Evolutionary conservation across 306 rosid genomes (phyloP).

Genomic region (Vigna hirtella): DNA sequence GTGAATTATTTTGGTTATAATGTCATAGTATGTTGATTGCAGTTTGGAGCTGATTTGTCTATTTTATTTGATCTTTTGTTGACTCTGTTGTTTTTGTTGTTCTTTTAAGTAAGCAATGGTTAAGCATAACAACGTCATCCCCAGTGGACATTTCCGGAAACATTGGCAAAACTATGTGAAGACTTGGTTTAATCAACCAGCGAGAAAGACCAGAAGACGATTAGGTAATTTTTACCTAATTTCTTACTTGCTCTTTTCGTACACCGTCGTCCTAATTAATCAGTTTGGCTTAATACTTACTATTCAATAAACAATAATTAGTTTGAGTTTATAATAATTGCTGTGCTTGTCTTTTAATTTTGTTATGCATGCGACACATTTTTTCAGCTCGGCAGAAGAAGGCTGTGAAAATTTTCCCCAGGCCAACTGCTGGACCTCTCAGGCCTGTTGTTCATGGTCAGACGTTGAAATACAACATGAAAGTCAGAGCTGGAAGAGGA

Average conservation of each 20-base stretch:
- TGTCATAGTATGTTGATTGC: neutral
- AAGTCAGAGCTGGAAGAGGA: conserved; percentile 65
- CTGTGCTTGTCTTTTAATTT: too few relatives aligned
- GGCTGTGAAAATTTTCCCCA: conserved; percentile 67
- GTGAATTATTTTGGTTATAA: too few relatives aligned
- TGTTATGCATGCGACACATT: neutral
- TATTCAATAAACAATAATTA: neutral
- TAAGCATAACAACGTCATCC: conserved; percentile 71
- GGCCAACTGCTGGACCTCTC: conserved; percentile 64
- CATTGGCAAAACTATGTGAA: conserved; percentile 73
- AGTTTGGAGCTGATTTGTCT: neutral
- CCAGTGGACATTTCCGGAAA: conserved; percentile 64
- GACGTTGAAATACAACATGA: conserved; percentile 71
- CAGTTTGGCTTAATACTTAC: neutral
- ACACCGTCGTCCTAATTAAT: neutral
- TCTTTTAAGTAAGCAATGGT: conserved; percentile 58
- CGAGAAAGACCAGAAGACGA: conserved; percentile 66
- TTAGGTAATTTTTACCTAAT: conserved; percentile 40
- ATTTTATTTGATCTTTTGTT: neutral
- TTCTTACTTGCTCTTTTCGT: neutral
- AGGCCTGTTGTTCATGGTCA: conserved; percentile 72
- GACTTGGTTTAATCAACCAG: conserved; percentile 75
- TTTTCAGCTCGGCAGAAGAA: conserved; percentile 66
- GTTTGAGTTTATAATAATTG: neutral
- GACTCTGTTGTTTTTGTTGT: neutral